Percentiles rank a stretch among this genome's conserved stretches.
phyloP scores from a whole-genome alignment of 176 grass and related monocot species.

The Aegilops longissima region DNA sequence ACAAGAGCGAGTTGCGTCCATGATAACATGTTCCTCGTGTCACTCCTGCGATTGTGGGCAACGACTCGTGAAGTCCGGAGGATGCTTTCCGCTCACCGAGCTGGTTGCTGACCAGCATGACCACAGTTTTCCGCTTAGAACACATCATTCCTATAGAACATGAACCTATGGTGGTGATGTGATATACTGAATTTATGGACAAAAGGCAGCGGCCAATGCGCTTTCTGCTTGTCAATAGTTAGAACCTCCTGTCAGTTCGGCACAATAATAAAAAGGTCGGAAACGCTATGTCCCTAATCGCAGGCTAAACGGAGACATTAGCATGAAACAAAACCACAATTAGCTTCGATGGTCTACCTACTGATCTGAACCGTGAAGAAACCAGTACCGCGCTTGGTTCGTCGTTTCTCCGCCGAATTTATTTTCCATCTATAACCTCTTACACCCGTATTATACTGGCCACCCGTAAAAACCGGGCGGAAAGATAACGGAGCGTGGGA shows the following conservation, averaged over 20 bases:
- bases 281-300: neutral
- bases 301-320: neutral
- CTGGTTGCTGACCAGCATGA: neutral
- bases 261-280: neutral
- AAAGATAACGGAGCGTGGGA: too few relatives aligned
- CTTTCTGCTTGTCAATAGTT: neutral
- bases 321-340: too few relatives aligned
- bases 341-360: neutral
- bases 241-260: neutral
- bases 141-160: too few relatives aligned
- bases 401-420: too few relatives aligned
- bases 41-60: conserved; percentile 27
- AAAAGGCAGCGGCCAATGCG: neutral
- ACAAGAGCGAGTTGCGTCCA: neutral
- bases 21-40: neutral
- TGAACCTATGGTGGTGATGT: too few relatives aligned
- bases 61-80: neutral
- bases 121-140: neutral
- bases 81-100: conserved; percentile 1
- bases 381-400: neutral
- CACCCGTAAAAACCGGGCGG: too few relatives aligned
- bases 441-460: too few relatives aligned
- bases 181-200: too few relatives aligned
- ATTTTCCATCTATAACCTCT: too few relatives aligned
- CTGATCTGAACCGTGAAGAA: neutral